Percentiles rank a stretch among this genome's conserved stretches.
These are phyloP conservation scores for Colletotrichum chrysophilum DNA, from an alignment of 2,329 filamentous ascomycete species.

Conservation along the genomic window DNA sequence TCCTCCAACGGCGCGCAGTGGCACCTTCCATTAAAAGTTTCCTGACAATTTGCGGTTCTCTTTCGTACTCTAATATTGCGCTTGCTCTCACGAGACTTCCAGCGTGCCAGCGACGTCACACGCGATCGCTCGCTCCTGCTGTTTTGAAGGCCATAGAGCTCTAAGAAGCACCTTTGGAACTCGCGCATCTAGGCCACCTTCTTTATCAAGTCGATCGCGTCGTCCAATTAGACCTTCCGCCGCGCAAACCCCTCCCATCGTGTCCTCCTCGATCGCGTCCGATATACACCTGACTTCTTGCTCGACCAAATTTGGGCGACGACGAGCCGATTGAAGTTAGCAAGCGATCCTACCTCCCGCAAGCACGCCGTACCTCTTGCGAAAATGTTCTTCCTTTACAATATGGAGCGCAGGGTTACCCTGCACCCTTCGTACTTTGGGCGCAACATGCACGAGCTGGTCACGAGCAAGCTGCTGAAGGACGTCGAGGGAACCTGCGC, in stretches of 20 bases:
- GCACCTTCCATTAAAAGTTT: not conserved
- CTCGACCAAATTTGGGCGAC: not conserved
- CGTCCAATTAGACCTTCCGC: not conserved
- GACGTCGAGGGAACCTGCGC: slow-evolving; percentile 96
- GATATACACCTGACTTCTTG: not conserved
- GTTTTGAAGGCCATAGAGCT: not conserved
- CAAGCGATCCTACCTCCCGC: not conserved
- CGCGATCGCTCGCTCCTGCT: not conserved
- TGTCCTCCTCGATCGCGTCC: not conserved
- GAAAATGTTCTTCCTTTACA: slow-evolving; percentile 97
- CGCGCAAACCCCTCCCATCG: not conserved
- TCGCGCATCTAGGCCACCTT: not conserved
- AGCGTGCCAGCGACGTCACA: not conserved
- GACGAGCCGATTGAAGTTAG: not conserved
- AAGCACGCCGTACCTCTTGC: slow-evolving; percentile 10
- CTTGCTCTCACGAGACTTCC: not conserved
- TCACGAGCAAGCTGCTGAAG: slow-evolving; percentile 86
- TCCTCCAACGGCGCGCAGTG: slow-evolving; percentile 4
- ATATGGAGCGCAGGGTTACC: slow-evolving; percentile 92
- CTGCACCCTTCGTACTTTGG: slow-evolving; percentile 98
- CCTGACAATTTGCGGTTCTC: not conserved
- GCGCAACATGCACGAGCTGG: slow-evolving; percentile 88
- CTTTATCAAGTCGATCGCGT: not conserved
- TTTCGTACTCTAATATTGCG: not conserved
- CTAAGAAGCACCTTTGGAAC: not conserved